Evolutionary conservation across 129 eudicot species (phyloP).

Genomic region (Daucus carota): DNA sequence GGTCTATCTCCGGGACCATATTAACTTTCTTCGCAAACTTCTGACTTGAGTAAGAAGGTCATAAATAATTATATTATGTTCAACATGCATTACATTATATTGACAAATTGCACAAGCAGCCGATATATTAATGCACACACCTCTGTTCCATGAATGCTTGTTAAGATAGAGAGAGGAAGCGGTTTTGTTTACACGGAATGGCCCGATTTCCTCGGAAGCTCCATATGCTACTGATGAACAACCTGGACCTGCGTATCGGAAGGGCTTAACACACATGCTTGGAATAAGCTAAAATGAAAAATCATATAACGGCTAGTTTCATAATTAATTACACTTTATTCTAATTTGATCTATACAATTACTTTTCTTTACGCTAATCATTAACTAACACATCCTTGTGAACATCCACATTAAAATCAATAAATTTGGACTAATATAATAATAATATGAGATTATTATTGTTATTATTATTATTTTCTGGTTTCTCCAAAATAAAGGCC

Average conservation of each 20-base stretch:
- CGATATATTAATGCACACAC: slow-evolving; percentile 13
- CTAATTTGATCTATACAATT: too few species aligned
- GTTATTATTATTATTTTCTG: too few species aligned
- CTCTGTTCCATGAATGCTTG: slow-evolving; percentile 69
- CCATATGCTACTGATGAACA: slow-evolving; percentile 87
- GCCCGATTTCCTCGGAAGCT: slow-evolving; percentile 83
- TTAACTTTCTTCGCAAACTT: background rate
- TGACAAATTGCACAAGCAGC: background rate
- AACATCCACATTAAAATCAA: too few species aligned
- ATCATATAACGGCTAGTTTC: background rate
- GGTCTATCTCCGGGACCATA: background rate
- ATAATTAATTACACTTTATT: too few species aligned
- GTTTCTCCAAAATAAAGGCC: background rate
- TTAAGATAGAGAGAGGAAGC: slow-evolving; percentile 52
- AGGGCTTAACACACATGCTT: background rate
- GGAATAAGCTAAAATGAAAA: background rate
- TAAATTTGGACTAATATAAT: too few species aligned
- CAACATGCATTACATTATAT: background rate
- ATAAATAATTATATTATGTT: background rate
- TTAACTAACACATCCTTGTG: too few species aligned
- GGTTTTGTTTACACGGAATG: slow-evolving; percentile 57
- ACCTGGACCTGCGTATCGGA: slow-evolving; percentile 55
- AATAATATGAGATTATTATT: too few species aligned
- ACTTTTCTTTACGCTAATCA: too few species aligned
- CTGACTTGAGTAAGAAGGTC: background rate